Evolutionary conservation across 2,329 filamentous ascomycete genomes (phyloP).

Genomic region (Colletotrichum trifolii): DNA sequence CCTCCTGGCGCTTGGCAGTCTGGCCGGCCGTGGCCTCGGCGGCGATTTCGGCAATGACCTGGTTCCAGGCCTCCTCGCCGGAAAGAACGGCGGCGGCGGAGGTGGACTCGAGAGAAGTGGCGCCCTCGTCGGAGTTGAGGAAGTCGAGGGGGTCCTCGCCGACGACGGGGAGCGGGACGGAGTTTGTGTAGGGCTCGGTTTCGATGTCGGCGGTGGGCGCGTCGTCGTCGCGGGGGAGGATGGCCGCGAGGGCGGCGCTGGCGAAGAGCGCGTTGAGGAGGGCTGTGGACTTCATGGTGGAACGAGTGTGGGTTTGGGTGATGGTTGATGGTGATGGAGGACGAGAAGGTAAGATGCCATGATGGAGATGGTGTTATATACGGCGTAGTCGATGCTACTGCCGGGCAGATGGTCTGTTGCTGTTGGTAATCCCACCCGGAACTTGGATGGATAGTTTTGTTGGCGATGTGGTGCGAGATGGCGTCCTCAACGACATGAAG

Average conservation of each 20-base stretch:
- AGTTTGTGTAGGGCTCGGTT: constrained; percentile 1
- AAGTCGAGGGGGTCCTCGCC: background rate
- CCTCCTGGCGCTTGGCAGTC: no score
- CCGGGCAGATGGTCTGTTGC: no score
- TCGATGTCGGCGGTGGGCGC: background rate
- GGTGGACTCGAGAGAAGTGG: background rate
- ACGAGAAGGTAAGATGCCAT: background rate
- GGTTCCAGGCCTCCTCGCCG: constrained; percentile 10
- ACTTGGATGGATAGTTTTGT: constrained; percentile 4
- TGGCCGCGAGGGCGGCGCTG: constrained; percentile 1
- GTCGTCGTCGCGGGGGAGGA: constrained; percentile 4
- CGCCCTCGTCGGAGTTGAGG: background rate
- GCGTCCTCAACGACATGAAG: background rate
- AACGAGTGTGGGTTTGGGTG: no score
- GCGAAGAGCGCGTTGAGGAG: constrained; percentile 22
- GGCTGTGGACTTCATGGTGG: constrained; percentile 21
- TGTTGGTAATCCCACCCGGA: background rate
- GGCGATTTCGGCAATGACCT: constrained; percentile 1
- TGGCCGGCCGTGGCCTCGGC: background rate
- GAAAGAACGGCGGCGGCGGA: background rate
- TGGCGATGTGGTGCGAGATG: background rate
- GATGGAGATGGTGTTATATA: background rate
- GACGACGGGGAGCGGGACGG: background rate
- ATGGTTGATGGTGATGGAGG: background rate
- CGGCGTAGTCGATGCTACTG: no score